A percentile compares a stretch with the other conserved stretches of the same genome.
These are phyloP conservation scores for Stentor roeselii DNA, from an alignment of 73 alveolate species.

Conservation along the genomic window DNA sequence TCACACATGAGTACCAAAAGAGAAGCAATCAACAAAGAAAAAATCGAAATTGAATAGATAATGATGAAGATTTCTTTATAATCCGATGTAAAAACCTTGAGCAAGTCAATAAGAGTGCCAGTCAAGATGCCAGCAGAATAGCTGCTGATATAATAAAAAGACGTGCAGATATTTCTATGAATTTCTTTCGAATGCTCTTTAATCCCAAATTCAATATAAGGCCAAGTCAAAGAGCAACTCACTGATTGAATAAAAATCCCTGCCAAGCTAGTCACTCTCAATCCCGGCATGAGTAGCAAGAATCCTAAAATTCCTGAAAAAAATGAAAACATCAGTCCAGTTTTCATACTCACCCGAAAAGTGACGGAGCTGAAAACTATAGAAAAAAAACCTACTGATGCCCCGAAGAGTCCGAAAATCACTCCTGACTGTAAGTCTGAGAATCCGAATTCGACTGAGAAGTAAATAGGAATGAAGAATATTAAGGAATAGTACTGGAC, in stretches of 20 bases:
- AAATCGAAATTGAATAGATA: not conserved
- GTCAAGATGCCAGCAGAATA: not conserved
- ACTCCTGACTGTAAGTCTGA: not conserved
- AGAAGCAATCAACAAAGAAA: not conserved
- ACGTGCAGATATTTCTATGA: not conserved
- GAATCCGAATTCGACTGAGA: not conserved
- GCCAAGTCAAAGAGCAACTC: not conserved
- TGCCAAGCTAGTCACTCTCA: not conserved
- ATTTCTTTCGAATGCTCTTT: not conserved
- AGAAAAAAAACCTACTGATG: not conserved
- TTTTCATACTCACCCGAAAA: not conserved
- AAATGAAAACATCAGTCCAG: not conserved
- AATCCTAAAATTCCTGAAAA: not conserved
- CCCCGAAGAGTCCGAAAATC: not conserved
- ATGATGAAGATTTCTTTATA: not conserved
- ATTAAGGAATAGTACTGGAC: not conserved
- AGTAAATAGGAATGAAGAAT: not conserved
- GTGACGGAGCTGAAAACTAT: not conserved
- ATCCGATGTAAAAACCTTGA: not conserved
- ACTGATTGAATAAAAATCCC: too few species aligned
- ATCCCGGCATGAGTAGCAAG: not conserved
- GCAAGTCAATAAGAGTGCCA: not conserved
- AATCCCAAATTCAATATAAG: not conserved
- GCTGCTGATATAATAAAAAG: not conserved
- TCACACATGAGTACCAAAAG: not conserved